phyloP scores from a whole-genome alignment of 148 eudicot species.

The Persicaria maculosa region DNA sequence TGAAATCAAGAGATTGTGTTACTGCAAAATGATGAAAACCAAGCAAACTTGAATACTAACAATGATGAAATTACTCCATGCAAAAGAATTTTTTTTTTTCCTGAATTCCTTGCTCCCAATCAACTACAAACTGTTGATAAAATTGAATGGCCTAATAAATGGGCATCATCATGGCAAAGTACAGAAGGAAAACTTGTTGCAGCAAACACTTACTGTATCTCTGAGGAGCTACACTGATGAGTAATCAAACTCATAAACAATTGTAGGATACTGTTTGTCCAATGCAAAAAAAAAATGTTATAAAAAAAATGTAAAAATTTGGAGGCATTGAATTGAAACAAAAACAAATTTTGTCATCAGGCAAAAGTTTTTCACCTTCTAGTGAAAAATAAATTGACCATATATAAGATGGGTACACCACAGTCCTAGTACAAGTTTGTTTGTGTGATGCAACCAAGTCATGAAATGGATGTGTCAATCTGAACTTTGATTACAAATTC shows the following conservation, averaged over 20 bases:
- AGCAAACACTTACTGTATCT: neutral
- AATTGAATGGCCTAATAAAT: conserved; percentile 1
- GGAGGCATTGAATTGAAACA: neutral
- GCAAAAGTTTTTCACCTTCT: neutral
- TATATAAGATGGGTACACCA: neutral
- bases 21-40: conserved; percentile 8
- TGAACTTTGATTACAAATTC: neutral
- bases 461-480: conserved; percentile 9
- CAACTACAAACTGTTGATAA: neutral
- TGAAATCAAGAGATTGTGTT: conserved; percentile 6
- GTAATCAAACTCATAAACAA: conserved; percentile 6
- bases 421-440: neutral
- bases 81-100: neutral
- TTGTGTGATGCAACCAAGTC: conserved; percentile 7
- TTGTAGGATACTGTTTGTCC: conserved; percentile 6
- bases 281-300: neutral
- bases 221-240: neutral
- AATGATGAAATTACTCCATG: conserved; percentile 11
- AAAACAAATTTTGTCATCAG: neutral
- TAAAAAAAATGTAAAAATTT: neutral
- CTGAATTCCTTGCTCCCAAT: neutral
- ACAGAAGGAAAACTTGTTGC: neutral
- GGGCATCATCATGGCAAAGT: conserved; percentile 1
- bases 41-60: conserved; percentile 5
- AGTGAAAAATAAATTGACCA: conserved; percentile 7